These are phyloP conservation scores for Talaromyces sp. DNA, from an alignment of 2,329 filamentous ascomycete genomes.

Conservation along the genomic window DNA sequence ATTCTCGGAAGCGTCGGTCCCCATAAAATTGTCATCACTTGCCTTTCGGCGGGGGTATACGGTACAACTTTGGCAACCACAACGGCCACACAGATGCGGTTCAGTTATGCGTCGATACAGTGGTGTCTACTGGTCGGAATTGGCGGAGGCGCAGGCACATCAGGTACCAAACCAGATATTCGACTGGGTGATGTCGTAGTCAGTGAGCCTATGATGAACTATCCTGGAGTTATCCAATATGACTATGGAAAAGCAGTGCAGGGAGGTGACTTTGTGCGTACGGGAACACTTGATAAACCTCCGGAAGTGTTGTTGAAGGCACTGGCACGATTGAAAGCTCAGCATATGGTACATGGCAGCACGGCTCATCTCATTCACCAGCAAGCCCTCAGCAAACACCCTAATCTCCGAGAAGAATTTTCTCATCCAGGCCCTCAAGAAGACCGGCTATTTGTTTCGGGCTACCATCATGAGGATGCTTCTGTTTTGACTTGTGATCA, in stretches of 20 bases:
- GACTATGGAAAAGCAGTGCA: neutral
- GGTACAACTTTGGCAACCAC: neutral
- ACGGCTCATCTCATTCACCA: neutral
- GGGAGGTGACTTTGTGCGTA: neutral
- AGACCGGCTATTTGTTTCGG: neutral
- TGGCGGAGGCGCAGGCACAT: neutral
- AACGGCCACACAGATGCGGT: neutral
- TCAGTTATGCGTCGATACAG: neutral
- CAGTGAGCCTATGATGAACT: neutral
- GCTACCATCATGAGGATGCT: neutral
- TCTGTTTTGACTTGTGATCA: neutral
- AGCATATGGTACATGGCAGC: neutral
- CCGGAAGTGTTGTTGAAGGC: neutral
- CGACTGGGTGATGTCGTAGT: neutral
- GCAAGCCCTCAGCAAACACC: neutral
- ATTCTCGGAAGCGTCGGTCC: neutral
- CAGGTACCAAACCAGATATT: neutral
- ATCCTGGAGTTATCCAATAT: neutral
- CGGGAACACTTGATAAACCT: neutral
- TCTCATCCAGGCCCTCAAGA: neutral
- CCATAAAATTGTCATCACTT: neutral
- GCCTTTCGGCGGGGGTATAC: neutral
- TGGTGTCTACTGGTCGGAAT: neutral
- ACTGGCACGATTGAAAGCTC: neutral
- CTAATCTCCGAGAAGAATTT: neutral